Percentiles rank a stretch among this genome's conserved stretches.
Conservation (phyloP, 208 protist species). For the Acanthamoeba triangularis region DNA sequence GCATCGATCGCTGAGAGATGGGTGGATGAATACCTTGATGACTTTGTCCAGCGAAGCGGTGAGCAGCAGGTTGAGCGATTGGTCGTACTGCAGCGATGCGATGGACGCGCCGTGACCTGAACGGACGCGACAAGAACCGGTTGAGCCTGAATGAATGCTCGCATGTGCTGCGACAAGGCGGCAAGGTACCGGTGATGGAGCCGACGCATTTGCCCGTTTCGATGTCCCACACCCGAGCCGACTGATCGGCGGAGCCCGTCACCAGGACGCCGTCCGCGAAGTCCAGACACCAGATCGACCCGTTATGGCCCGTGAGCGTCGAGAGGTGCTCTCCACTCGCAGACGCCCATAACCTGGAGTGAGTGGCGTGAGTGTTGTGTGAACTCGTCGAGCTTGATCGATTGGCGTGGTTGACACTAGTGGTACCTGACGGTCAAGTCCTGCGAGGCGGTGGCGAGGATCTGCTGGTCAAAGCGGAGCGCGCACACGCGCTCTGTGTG, state of each 20-base stretch:
- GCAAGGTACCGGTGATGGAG: neutral
- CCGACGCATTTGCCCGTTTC: conserved; percentile 18
- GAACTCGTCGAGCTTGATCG: no score
- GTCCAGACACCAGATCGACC: conserved; percentile 47
- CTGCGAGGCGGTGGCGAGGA: conserved; percentile 54
- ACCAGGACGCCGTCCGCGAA: neutral
- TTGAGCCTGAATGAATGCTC: neutral
- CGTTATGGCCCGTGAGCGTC: conserved; percentile 35
- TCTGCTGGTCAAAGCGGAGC: conserved; percentile 21
- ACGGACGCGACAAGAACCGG: neutral
- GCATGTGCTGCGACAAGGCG: no score
- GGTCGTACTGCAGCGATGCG: conserved; percentile 32
- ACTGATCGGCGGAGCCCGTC: conserved; percentile 18
- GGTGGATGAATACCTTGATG: neutral
- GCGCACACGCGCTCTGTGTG: conserved; percentile 41
- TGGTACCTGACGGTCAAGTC: conserved; percentile 2
- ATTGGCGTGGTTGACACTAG: neutral
- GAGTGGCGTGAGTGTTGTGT: neutral
- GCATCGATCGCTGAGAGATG: neutral
- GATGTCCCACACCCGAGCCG: conserved; percentile 20
- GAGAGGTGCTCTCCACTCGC: conserved; percentile 19
- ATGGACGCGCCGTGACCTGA: conserved; percentile 10
- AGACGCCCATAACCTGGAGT: neutral
- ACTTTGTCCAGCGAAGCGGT: conserved; percentile 44
- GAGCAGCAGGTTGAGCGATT: neutral